These are phyloP conservation scores for Penicillium sp. DNA, from an alignment of 2,329 filamentous ascomycete genomes.

Conservation along the genomic window DNA sequence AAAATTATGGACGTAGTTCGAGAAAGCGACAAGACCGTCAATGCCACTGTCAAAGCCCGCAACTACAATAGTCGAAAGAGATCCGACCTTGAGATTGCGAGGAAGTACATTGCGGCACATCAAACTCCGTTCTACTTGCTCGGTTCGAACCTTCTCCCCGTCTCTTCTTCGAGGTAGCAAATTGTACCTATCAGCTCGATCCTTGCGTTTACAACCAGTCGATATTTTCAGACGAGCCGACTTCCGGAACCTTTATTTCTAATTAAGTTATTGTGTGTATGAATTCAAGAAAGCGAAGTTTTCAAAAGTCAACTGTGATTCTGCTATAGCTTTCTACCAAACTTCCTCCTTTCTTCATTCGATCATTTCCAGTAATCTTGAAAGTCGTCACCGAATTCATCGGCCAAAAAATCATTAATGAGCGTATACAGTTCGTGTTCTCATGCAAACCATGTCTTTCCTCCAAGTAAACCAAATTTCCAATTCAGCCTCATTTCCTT, in stretches of 20 bases:
- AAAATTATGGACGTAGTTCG: not conserved
- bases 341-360: not conserved
- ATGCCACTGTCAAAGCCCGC: not conserved
- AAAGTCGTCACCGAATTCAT: not conserved
- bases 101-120: not conserved
- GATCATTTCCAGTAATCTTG: not conserved
- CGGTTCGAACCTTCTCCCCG: not conserved
- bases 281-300: not conserved
- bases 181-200: no score
- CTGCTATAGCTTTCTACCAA: not conserved
- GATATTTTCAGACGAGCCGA: not conserved
- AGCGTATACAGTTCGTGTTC: slow-evolving; percentile 26
- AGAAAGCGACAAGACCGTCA: no score
- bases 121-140: not conserved
- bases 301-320: not conserved
- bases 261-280: no score
- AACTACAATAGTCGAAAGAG: no score
- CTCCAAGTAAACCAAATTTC: not conserved
- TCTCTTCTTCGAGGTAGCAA: not conserved
- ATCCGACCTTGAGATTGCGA: not conserved
- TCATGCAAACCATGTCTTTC: slow-evolving; percentile 17
- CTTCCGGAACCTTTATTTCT: no score
- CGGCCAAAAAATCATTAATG: slow-evolving; percentile 15
- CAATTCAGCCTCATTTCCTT: no score
- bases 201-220: no score